Conservation (phyloP, 2,329 filamentous ascomycete species). For the Emergomyces orientalis region DNA sequence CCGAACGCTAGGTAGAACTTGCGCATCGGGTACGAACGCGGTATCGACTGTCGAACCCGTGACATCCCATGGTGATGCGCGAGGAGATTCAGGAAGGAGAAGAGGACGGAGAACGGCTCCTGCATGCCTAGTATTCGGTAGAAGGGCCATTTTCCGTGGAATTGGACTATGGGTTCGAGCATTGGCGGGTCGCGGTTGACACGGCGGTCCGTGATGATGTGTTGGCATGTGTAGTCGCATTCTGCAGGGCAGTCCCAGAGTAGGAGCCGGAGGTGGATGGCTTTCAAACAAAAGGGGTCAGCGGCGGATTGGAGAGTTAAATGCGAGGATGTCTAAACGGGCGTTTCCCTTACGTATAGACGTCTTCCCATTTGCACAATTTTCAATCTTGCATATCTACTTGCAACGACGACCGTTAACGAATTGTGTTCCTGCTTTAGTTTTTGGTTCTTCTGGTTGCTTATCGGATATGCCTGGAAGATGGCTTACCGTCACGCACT, state of each 20-base stretch:
- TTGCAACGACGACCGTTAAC: constrained; percentile 38
- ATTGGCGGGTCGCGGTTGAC: constrained; percentile 55
- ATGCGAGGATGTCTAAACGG: constrained; percentile 8
- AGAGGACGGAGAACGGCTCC: constrained; percentile 87
- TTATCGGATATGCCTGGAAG: not conserved
- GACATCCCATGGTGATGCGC: constrained; percentile 72
- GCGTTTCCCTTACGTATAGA: constrained; percentile 56
- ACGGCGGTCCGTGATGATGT: constrained; percentile 70
- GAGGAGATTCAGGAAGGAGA: constrained; percentile 82
- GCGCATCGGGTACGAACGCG: constrained; percentile 62
- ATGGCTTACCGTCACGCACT: constrained; percentile 67
- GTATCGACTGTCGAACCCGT: constrained; percentile 61
- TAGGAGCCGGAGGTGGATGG: constrained; percentile 73
- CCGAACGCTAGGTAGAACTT: constrained; percentile 74
- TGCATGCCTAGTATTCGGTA: constrained; percentile 83
- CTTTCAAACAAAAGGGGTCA: constrained; percentile 40
- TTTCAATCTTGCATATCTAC: constrained; percentile 62
- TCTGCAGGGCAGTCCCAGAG: constrained; percentile 87
- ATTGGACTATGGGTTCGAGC: constrained; percentile 67
- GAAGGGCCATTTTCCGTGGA: constrained; percentile 99
- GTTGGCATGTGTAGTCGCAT: constrained; percentile 97
- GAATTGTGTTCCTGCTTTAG: not conserved
- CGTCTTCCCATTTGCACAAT: constrained; percentile 60
- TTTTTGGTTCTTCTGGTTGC: constrained; percentile 9
- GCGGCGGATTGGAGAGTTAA: constrained; percentile 13